These are phyloP conservation scores for Crithidia bombi DNA, from an alignment of 208 protist species.

Conservation along the genomic window DNA sequence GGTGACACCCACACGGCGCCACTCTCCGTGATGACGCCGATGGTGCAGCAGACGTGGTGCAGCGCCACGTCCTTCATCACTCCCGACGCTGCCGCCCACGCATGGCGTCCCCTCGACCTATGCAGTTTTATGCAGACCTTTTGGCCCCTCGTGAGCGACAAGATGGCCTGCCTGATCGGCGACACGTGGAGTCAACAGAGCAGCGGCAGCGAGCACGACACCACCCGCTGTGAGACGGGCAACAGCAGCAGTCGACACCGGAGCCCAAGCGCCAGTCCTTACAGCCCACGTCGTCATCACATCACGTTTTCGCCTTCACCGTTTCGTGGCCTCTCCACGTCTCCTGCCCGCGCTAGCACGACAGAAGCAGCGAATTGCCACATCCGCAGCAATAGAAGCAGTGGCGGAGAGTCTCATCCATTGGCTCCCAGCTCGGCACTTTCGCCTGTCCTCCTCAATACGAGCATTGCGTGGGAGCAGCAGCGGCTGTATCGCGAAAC, in stretches of 20 bases:
- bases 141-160: conserved; percentile 36
- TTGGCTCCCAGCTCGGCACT: neutral
- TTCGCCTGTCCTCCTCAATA: neutral
- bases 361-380: too few species aligned
- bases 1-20: neutral
- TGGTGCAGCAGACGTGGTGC: conserved; percentile 23
- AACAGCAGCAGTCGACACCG: neutral
- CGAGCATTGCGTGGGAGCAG: conserved; percentile 11
- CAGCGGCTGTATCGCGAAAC: conserved; percentile 28
- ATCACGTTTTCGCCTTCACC: conserved; percentile 21
- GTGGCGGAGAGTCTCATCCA: neutral
- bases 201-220: conserved; percentile 13
- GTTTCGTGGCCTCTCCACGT: conserved; percentile 16
- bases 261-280: too few species aligned
- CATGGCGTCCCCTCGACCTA: conserved; percentile 26
- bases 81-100: neutral
- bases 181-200: conserved; percentile 28
- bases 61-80: conserved; percentile 11
- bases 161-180: conserved; percentile 22
- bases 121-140: conserved; percentile 34
- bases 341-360: conserved; percentile 6
- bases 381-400: neutral
- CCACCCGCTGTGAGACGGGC: neutral
- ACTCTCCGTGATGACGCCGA: conserved; percentile 8
- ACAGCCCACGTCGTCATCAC: too few species aligned